phyloP scores from a whole-genome alignment of 2,329 filamentous ascomycete genomes.

The Alternaria ventricosa region DNA sequence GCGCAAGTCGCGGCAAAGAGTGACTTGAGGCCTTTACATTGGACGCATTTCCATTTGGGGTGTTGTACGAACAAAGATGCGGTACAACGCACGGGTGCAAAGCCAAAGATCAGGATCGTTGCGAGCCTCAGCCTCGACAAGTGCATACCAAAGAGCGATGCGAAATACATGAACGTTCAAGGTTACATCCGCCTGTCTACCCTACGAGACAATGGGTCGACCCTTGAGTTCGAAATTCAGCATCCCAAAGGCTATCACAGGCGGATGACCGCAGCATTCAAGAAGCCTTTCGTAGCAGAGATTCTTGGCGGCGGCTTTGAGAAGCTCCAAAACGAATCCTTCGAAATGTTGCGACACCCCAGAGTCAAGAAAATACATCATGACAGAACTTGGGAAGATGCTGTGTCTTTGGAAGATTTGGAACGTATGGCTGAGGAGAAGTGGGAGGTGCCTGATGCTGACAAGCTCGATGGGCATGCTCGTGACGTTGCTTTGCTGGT shows the following conservation, averaged over 20 bases:
- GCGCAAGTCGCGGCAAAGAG: conserved; percentile 65
- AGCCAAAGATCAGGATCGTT: conserved; percentile 70
- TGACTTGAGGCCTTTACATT: conserved; percentile 63
- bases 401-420: conserved; percentile 72
- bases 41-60: conserved; percentile 82
- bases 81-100: conserved; percentile 58
- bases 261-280: conserved; percentile 64
- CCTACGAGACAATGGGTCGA: conserved; percentile 26
- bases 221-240: conserved; percentile 31
- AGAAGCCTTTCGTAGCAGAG: conserved; percentile 77
- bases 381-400: conserved; percentile 74
- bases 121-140: conserved; percentile 58
- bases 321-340: conserved; percentile 70
- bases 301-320: conserved; percentile 82
- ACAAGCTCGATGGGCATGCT: conserved; percentile 37
- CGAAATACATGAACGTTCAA: conserved; percentile 52
- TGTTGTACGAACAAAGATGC: conserved; percentile 74
- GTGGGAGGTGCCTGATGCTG: conserved; percentile 34
- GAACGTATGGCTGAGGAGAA: conserved; percentile 69
- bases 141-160: conserved; percentile 55
- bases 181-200: conserved; percentile 48
- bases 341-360: conserved; percentile 79
- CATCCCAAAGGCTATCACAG: conserved; percentile 22
- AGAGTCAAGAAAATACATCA: conserved; percentile 77
- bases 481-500: conserved; percentile 38